Evolutionary conservation across 192 early-diverging fungal species (phyloP).

Genomic region (Coemansia sp.): DNA sequence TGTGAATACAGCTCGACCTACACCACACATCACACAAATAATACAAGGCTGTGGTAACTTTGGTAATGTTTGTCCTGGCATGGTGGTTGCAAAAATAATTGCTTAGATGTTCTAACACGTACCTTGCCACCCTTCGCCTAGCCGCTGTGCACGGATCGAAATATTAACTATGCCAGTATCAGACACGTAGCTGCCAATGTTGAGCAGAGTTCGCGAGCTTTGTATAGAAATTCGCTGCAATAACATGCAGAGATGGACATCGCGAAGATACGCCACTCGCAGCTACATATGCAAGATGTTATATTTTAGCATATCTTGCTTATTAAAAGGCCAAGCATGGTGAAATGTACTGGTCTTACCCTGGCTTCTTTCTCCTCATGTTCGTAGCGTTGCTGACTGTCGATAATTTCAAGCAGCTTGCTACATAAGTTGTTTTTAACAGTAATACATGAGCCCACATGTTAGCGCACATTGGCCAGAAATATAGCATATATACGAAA

Average conservation of each 20-base stretch:
- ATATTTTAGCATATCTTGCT: neutral
- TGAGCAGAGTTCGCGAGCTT: constrained; percentile 14
- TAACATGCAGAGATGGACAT: constrained; percentile 39
- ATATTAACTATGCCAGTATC: constrained; percentile 12
- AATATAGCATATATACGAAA: neutral
- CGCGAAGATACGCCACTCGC: constrained; percentile 30
- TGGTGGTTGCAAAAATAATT: neutral
- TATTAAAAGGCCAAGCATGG: neutral
- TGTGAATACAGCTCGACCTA: constrained; percentile 13
- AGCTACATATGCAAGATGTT: constrained; percentile 17
- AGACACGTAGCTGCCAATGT: constrained; percentile 16
- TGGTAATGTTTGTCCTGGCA: neutral
- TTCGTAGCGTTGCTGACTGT: constrained; percentile 22
- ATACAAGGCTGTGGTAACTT: neutral
- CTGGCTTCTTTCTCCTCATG: constrained; percentile 16
- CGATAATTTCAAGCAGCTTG: constrained; percentile 27
- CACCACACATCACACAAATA: neutral
- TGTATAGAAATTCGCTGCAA: constrained; percentile 22
- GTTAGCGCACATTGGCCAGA: neutral
- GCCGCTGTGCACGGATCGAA: constrained; percentile 19
- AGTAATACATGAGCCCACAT: neutral
- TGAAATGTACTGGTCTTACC: constrained; percentile 12
- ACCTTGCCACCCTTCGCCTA: constrained; percentile 39
- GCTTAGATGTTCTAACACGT: neutral
- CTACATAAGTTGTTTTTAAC: constrained; percentile 17